Percentiles rank a stretch among this genome's conserved stretches.
Evolutionary conservation across 1,284 basidiomycete species (phyloP).

Genomic region (Tremellales sp.): DNA sequence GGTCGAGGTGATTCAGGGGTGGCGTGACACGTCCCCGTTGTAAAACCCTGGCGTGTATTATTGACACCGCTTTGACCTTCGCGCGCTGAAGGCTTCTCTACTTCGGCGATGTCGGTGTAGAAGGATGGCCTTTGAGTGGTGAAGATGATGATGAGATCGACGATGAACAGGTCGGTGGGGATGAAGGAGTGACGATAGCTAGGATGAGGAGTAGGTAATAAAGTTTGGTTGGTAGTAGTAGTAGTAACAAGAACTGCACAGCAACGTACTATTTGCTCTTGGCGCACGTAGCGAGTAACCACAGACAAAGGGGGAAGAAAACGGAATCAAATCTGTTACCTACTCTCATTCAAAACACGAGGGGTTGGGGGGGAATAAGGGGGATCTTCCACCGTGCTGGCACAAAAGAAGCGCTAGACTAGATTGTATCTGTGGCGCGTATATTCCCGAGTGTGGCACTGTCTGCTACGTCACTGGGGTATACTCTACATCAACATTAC

Average conservation of each 20-base stretch:
- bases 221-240: not conserved
- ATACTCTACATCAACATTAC: too few species aligned
- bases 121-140: not conserved
- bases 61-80: too few species aligned
- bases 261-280: not conserved
- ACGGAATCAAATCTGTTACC: not conserved
- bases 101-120: not conserved
- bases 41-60: too few species aligned
- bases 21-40: too few species aligned
- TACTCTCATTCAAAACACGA: not conserved
- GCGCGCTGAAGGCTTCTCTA: too few species aligned
- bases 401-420: too few species aligned
- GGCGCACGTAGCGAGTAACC: too few species aligned
- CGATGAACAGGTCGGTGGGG: not conserved
- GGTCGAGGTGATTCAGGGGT: not conserved
- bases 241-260: not conserved
- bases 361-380: too few species aligned
- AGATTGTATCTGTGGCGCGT: too few species aligned
- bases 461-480: too few species aligned
- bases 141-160: not conserved
- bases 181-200: not conserved
- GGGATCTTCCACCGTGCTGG: too few species aligned
- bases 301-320: not conserved
- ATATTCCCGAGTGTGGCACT: too few species aligned
- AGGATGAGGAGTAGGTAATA: not conserved